Evolutionary conservation across 805 yeast genomes (phyloP).

Genomic region (Zygoascus bituminiphila): DNA sequence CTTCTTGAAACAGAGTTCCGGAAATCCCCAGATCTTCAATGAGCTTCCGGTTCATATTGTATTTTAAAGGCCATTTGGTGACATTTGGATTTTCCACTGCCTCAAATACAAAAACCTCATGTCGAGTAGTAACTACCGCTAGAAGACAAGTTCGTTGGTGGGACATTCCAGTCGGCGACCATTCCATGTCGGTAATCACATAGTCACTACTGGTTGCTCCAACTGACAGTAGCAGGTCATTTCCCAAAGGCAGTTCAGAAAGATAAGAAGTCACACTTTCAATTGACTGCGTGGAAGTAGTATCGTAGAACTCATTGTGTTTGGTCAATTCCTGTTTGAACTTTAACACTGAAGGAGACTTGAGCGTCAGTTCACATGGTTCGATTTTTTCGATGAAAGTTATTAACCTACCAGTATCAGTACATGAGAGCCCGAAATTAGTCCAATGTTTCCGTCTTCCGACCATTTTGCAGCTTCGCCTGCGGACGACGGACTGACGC

Average conservation of each 20-base stretch:
- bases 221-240: constrained; percentile 11
- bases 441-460: constrained; percentile 17
- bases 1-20: neutral
- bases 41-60: constrained; percentile 3
- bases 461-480: constrained; percentile 20
- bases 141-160: constrained; percentile 8
- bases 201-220: constrained; percentile 10
- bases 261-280: constrained; percentile 3
- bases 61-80: constrained; percentile 10
- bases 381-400: no score
- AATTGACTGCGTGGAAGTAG: constrained; percentile 9
- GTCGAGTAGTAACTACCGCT: constrained; percentile 11
- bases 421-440: constrained; percentile 9
- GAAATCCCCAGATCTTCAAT: constrained; percentile 2
- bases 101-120: constrained; percentile 13
- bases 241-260: neutral
- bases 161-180: constrained; percentile 20
- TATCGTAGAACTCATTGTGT: constrained; percentile 8
- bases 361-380: no score
- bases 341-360: neutral
- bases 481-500: constrained; percentile 5
- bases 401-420: constrained; percentile 16
- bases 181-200: constrained; percentile 13
- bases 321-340: neutral
- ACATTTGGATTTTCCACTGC: constrained; percentile 10